Evolutionary conservation across 352 stramenopile genomes (phyloP), one percentile per base, ranked within the genome.

Genomic region (Globisporangium alternatum): DNA sequence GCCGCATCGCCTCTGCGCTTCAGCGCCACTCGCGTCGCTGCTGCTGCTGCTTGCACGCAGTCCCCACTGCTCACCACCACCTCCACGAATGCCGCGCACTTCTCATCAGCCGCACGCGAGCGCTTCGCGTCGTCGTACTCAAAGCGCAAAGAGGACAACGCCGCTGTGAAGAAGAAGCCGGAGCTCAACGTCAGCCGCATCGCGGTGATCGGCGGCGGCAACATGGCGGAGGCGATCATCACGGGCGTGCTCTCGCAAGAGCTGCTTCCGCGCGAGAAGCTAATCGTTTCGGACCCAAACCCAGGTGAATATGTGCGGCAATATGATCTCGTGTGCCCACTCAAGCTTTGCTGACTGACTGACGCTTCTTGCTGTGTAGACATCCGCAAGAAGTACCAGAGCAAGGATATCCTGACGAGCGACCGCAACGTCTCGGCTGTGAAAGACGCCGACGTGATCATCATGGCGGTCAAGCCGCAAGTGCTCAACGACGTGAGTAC

Each of bases 401-500:
- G 76, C 39, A 71, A 80, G 59, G 61, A 84, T 35, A 79, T 94
- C 41, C 62, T 74, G 35, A 87, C 86, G 1, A 86, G 79, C 60
- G 78, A 86, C 56, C 72, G 80, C 44, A 94, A 92, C 52, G 70
- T 76, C 52, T 64, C 63, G 3, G 83, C 86, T 7, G 72, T 92
- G 15, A 81, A 85, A 33, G 83, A 88, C 57, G 85, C 90, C n/a
- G 85, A 98, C 60, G 78, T 98, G 39, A 89, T 98, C 64, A 79
- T 99, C 35, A 78, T 97, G 57, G 92, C 90, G 7, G 91, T 98
- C 19, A 99, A 99, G 73, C 96, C 96, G 12, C 96, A 98, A 83
- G 97, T 98, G 69, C 71, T 97, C 0, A 80, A 83, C 5, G 80
- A 94, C 30, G 88, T 96, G 74, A 41, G 75, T 72, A 22, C 0